These are phyloP conservation scores for Marvania coccoides DNA, from an alignment of 139 green algal species.

Conservation along the genomic window DNA sequence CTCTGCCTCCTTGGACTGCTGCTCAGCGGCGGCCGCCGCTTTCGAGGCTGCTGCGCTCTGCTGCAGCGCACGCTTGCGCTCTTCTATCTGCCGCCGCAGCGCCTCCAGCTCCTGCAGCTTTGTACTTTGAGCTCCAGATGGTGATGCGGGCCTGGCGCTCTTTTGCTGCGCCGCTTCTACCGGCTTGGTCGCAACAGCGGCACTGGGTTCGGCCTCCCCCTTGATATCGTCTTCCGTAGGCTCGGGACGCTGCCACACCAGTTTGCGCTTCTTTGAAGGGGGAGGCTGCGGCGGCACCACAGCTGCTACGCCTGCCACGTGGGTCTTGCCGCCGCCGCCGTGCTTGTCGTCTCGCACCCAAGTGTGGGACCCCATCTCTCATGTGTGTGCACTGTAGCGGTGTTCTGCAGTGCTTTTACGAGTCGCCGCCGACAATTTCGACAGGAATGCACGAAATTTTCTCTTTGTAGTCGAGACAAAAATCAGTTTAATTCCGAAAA, in stretches of 20 bases:
- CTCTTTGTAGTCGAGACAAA: too few species aligned
- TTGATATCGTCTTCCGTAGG: too few species aligned
- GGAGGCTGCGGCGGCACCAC: not conserved
- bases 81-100: not conserved
- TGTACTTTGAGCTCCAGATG: too few species aligned
- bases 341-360: conserved; percentile 11
- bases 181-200: too few species aligned
- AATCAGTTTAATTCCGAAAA: too few species aligned
- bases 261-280: not conserved
- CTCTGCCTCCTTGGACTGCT: not conserved
- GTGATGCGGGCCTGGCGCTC: too few species aligned
- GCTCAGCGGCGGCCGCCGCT: not conserved
- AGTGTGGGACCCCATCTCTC: conserved; percentile 13
- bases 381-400: too few species aligned
- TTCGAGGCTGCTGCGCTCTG: not conserved
- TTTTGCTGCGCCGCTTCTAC: too few species aligned
- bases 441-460: too few species aligned
- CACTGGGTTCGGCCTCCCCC: too few species aligned
- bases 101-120: not conserved
- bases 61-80: not conserved
- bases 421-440: too few species aligned
- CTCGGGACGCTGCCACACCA: not conserved
- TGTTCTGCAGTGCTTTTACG: too few species aligned
- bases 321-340: not conserved
- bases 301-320: not conserved